These are phyloP conservation scores for Suillus decipiens DNA, from an alignment of 768 basidiomycete genomes.

Conservation along the genomic window DNA sequence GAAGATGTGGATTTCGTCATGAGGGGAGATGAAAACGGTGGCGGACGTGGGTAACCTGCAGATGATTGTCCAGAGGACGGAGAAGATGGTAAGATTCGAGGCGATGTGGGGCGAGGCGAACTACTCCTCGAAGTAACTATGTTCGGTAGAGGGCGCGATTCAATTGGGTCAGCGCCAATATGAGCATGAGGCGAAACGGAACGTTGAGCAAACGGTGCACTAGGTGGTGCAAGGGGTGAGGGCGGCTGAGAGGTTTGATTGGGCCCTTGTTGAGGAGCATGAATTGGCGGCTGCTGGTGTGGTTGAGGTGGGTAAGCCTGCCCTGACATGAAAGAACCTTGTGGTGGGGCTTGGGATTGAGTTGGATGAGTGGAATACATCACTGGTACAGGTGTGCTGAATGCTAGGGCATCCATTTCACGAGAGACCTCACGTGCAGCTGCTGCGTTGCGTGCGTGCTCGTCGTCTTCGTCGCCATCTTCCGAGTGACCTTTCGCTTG, in stretches of 20 bases:
- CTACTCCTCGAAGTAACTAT: conserved; percentile 2
- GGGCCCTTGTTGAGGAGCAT: conserved; percentile 10
- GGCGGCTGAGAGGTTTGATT: conserved; percentile 24
- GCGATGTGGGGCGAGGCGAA: conserved; percentile 16
- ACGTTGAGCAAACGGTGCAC: conserved; percentile 42
- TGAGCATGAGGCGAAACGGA: conserved; percentile 41
- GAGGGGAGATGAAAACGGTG: conserved; percentile 31
- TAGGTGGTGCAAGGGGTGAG: conserved; percentile 36
- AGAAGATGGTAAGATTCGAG: conserved; percentile 12
- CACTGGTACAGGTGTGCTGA: conserved; percentile 29
- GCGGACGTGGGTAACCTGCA: conserved; percentile 41
- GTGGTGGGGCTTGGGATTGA: conserved; percentile 15
- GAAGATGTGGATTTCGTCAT: conserved; percentile 38
- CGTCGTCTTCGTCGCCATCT: conserved; percentile 41
- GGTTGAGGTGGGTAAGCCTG: conserved; percentile 5
- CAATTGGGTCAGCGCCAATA: conserved; percentile 10
- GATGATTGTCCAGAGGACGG: neutral
- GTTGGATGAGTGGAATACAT: conserved; percentile 21
- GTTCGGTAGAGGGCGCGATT: conserved; percentile 10
- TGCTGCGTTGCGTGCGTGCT: conserved; percentile 60
- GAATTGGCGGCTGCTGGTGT: conserved; percentile 12
- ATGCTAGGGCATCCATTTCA: conserved; percentile 61
- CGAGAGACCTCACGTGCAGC: conserved; percentile 68
- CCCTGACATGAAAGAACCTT: conserved; percentile 1
- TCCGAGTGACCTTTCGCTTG: conserved; percentile 9